Evolutionary conservation across 202 grass and related monocot genomes (phyloP), one percentile per base, ranked within the genome.

Genomic region (Carex arenaria): DNA sequence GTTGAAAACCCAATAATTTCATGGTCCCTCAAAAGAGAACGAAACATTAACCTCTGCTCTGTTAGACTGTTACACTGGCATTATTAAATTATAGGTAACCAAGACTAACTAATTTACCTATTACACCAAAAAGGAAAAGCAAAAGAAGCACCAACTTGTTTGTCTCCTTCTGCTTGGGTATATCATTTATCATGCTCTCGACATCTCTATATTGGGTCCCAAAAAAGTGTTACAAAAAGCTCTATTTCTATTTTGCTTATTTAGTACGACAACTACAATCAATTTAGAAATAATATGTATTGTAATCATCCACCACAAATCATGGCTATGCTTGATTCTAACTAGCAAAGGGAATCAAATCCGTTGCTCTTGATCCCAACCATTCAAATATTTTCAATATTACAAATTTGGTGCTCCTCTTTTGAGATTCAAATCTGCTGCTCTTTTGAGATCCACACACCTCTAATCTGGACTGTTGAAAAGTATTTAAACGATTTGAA

Each of bases 81-180:
- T 28, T 70, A 69, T 55, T 82, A 12, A 82, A 40, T 70, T 66
- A 56, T 67, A 20, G 80, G 63, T 70, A 26, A 67, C 45, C 80
- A 52, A 82, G 15, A 4, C 80, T 82, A 82, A 82, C 80, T 67
- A 82, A 82, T 82, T 82, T 36, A 65, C 43, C 49, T 70, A 66
- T 67, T 67, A 66, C 4, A 66, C 14, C 38, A 34, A 56, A 69
- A 69, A 67, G 61, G 23, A 32, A 55, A 78, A 78, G 73, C 30
- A 59, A 59, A 9, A 53, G 19, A 26, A 43, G 28, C 15, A 19
- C 53, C 30, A 34, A 59, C 28, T 59, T 78, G 53, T 7, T 78
- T 57, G 19, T 72, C 19, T 72, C 42, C 69, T 51, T 49, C 22
- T 23, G 15, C 18, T 49, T 14, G 43, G 10, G 18, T 13, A 49